Base-by-base conservation (phyloP, 2,329 filamentous ascomycete species). In the Fusarium circinatum region DNA sequence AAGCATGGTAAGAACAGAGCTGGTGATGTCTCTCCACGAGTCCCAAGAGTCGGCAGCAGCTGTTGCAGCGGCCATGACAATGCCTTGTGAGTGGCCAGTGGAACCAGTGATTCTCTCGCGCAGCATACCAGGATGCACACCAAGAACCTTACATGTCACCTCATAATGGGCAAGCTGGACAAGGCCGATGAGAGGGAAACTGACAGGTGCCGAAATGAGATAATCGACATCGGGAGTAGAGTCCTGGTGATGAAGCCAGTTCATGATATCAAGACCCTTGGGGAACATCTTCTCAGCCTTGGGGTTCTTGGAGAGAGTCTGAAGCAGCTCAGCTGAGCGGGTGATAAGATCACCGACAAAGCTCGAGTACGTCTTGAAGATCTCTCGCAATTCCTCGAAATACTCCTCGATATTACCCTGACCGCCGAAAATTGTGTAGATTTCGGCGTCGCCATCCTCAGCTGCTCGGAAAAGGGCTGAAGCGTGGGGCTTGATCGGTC, bases 321-420 rank as follows among this genome's bases (percentile, higher is more conserved):
- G 94, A n/a, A 99, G 89, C 62, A 97, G 91, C 79, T 97, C 93
- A 20, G 96, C 95, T 13, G 95, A 92, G 30, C 91, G 89, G 34
- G 89, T 88, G 79, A 99, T 89, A 74, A 98, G 91, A 75, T 97
- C 94, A 76, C 94, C 93, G 10, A 98, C 91, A 76, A 99, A 97
- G 34, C 93, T 93, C 18, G 94, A 92, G 84, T 99, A 99, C 68
- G 95, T 98, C 78, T 88, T 91, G 86, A 96, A 96, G 66, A 98
- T 90, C 82, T 97, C 93, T 64, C 96, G 92, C 71, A 99, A 89
- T 86, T 99, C 96, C 77, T 99, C 96, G 79, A 99, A 99, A 85
- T 99, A 99, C 85, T 99, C 97, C 84, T 99, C 96, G 74, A 99
- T 98, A 84, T 99, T 99, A 78, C 96, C 96, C 83, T 99, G 96